A percentile compares a stretch with the other conserved stretches of the same genome.
phyloP scores from a whole-genome alignment of 768 basidiomycete species.

The Solioccasus polychromus region DNA sequence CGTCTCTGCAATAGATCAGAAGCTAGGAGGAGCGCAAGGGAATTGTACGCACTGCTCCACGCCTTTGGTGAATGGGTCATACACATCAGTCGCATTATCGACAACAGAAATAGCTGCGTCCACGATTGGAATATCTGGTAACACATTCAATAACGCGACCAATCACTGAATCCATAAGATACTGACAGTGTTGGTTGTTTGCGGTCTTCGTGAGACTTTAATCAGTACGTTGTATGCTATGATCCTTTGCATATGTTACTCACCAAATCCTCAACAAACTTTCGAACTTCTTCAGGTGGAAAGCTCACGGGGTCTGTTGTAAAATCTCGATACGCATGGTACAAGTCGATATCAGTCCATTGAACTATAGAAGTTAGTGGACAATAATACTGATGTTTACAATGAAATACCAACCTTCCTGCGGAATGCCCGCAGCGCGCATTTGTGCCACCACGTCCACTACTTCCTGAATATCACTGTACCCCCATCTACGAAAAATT shows the following conservation, averaged over 20 bases:
- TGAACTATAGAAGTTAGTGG: too few species aligned
- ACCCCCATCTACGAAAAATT: constrained; percentile 38
- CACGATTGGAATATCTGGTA: constrained; percentile 64
- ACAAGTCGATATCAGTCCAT: constrained; percentile 80
- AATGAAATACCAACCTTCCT: constrained; percentile 49
- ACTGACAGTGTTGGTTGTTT: constrained; percentile 32
- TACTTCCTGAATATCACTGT: constrained; percentile 49
- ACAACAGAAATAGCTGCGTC: constrained; percentile 60
- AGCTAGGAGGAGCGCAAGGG: neutral
- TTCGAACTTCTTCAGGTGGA: constrained; percentile 49
- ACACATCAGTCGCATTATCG: constrained; percentile 63
- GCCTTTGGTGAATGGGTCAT: constrained; percentile 65
- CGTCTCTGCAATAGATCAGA: constrained; percentile 41
- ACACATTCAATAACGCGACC: neutral
- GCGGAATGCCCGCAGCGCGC: constrained; percentile 65
- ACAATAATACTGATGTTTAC: neutral
- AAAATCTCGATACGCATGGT: constrained; percentile 66
- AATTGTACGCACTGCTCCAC: constrained; percentile 45
- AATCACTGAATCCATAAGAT: constrained; percentile 13
- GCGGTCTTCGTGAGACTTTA: constrained; percentile 13
- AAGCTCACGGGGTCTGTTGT: constrained; percentile 65
- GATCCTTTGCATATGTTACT: constrained; percentile 28
- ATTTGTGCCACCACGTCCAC: constrained; percentile 49
- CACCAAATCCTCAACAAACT: constrained; percentile 57
- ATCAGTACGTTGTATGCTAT: constrained; percentile 2